phyloP scores from a whole-genome alignment of 768 basidiomycete species.

The Hygrophoropsis aurantiaca region DNA sequence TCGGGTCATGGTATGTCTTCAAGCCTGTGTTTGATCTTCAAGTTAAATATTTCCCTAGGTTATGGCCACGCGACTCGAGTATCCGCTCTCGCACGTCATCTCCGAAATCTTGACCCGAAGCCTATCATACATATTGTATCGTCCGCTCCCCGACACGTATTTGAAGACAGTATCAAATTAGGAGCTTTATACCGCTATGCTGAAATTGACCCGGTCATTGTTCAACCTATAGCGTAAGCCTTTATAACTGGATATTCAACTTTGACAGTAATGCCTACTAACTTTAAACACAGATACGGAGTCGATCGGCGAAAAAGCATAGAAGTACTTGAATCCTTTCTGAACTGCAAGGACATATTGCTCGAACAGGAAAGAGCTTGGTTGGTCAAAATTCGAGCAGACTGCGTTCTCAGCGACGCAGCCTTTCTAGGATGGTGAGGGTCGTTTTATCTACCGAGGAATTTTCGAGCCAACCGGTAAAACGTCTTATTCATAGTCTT shows the following conservation, averaged over 20 bases:
- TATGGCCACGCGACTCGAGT: conserved; percentile 86
- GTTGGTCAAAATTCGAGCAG: conserved; percentile 49
- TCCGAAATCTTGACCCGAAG: conserved; percentile 45
- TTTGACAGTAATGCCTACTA: conserved; percentile 2
- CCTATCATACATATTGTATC: conserved; percentile 66
- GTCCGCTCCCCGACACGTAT: conserved; percentile 72
- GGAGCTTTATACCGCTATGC: conserved; percentile 71
- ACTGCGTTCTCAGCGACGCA: conserved; percentile 73
- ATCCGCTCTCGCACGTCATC: conserved; percentile 65
- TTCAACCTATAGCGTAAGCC: conserved; percentile 75
- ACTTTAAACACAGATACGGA: conserved; percentile 47
- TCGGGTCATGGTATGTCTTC: conserved; percentile 64
- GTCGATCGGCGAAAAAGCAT: conserved; percentile 74
- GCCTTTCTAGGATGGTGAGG: conserved; percentile 78
- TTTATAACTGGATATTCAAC: not conserved
- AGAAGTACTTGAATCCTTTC: conserved; percentile 57
- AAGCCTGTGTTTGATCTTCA: conserved; percentile 1
- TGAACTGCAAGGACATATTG: conserved; percentile 52
- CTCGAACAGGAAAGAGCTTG: conserved; percentile 57
- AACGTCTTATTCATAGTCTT: conserved; percentile 39
- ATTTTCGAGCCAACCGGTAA: not conserved
- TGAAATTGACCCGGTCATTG: conserved; percentile 77
- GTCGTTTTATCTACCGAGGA: not conserved
- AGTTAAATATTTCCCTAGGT: conserved; percentile 37
- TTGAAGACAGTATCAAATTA: conserved; percentile 57